A percentile compares a stretch with the other conserved stretches of the same genome.
Conservation (phyloP, 257 asterid genomes). For the Scutellaria minor region DNA sequence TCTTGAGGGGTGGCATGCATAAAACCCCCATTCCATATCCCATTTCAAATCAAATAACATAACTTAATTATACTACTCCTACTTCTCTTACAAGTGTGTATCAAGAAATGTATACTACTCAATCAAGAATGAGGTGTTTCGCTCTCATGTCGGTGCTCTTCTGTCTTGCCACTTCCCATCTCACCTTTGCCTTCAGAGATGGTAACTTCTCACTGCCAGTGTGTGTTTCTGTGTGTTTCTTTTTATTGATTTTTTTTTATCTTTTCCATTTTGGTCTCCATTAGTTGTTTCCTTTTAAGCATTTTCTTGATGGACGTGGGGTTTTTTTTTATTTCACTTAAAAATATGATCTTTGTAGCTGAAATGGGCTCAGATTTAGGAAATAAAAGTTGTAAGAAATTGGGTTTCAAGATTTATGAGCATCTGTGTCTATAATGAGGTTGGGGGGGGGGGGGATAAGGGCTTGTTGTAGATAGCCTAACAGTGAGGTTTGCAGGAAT, state of each 20-base stretch:
- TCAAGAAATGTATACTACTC: slow-evolving; percentile 28
- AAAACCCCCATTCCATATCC: slow-evolving; percentile 46
- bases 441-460: background rate
- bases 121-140: slow-evolving; percentile 46
- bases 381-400: background rate
- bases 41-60: slow-evolving; percentile 37
- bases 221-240: background rate
- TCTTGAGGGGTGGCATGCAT: slow-evolving; percentile 55
- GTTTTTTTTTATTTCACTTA: background rate
- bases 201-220: slow-evolving; percentile 46
- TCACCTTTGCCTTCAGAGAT: slow-evolving; percentile 60
- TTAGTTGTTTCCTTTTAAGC: background rate
- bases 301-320: background rate
- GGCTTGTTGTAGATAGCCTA: background rate
- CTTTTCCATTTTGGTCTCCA: background rate
- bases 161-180: slow-evolving; percentile 46
- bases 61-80: slow-evolving; percentile 14
- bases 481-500: background rate
- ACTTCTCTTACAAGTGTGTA: slow-evolving; percentile 3
- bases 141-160: slow-evolving; percentile 51
- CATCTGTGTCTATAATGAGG: background rate
- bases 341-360: slow-evolving; percentile 14
- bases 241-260: background rate
- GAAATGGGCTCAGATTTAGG: slow-evolving; percentile 21
- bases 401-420: slow-evolving; percentile 24